Evolutionary conservation across 1,139 yeast species (phyloP).

Genomic region (Taiozyma sp.): DNA sequence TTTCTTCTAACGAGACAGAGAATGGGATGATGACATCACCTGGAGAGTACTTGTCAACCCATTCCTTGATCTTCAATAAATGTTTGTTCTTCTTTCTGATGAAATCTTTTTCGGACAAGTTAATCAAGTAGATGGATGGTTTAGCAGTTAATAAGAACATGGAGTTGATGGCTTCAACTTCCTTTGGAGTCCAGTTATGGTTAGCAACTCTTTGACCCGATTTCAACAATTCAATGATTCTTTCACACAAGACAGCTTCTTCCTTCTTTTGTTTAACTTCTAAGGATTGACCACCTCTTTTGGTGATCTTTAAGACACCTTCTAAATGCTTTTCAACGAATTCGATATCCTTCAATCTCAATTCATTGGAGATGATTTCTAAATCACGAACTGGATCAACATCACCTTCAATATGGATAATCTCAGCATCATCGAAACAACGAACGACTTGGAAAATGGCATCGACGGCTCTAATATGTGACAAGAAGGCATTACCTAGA

Average conservation of each 20-base stretch:
- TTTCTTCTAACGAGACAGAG: conserved; percentile 90
- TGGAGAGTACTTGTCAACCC: conserved; percentile 93
- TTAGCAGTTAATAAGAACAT: conserved; percentile 91
- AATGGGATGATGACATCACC: conserved; percentile 95
- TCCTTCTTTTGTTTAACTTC: conserved; percentile 95
- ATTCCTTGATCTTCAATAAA: conserved; percentile 83
- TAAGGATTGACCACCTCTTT: conserved; percentile 92
- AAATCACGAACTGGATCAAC: conserved; percentile 95
- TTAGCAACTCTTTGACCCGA: conserved; percentile 88
- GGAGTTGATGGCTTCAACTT: conserved; percentile 81
- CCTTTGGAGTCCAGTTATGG: conserved; percentile 84
- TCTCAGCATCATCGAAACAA: conserved; percentile 97
- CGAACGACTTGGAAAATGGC: conserved; percentile 97
- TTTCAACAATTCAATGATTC: conserved; percentile 70
- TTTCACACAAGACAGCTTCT: conserved; percentile 77
- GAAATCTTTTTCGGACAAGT: conserved; percentile 90
- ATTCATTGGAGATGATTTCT: conserved; percentile 86
- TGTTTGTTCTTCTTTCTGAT: conserved; percentile 98
- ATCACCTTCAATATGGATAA: conserved; percentile 96
- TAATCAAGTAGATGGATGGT: conserved; percentile 92
- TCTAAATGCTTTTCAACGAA: conserved; percentile 90
- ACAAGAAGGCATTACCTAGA: conserved; percentile 94
- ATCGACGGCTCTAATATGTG: conserved; percentile 97
- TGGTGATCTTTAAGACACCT: conserved; percentile 78
- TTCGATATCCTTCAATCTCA: conserved; percentile 95